Base-by-base conservation (phyloP, 768 basidiomycete genomes). In the Boletus subparvulus region DNA sequence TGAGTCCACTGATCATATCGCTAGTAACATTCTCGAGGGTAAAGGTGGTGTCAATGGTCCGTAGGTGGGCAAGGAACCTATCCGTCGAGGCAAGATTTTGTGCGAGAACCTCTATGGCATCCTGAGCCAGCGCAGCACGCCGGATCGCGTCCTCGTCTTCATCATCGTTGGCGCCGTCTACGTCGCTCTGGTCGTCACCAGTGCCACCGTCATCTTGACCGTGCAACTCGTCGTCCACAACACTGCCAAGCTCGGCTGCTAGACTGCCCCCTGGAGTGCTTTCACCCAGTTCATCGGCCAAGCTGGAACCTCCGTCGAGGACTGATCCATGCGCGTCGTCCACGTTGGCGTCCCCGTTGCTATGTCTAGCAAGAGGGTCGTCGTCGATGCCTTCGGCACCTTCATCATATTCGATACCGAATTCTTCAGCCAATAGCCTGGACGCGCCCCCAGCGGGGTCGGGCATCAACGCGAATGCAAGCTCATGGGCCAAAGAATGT, bases 391-490 rank as follows among this genome's bases (percentile, higher is more conserved):
- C 89, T 73, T 92, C 89, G 30, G 88, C 88, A 44, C 88, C 90
- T 68, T 92, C 90, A 59, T 93, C 92, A 61, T 89, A 92, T 66
- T 93, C 92, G 59, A 94, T 87, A 11, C 92, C 92, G 60, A 94
- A 90, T 71, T 94, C 92, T 72, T 93, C 92, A 13, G 89, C 89
- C 6, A 94, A 78, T 33, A 92, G 71, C 69, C 84, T 87, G 24
- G 90, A 92, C 26, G 72, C 43, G 52, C 88, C 84, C 28, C 83
- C 78, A 49, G 81, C 87, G 0, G 92, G 91, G 73, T 94, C 92
- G 24, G 91, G 92, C 85, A 92, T 89, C 52, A 94, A 79, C 11
- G 92, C 92, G 35, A 87, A 84, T 7, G 92, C 92, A 36, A 94
- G 83, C 66, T 94, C 92, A 71, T 94, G 91, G 6, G 92, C 92